Base-by-base conservation (phyloP, 1,284 basidiomycete genomes). In the Apiotrichum siamense region DNA sequence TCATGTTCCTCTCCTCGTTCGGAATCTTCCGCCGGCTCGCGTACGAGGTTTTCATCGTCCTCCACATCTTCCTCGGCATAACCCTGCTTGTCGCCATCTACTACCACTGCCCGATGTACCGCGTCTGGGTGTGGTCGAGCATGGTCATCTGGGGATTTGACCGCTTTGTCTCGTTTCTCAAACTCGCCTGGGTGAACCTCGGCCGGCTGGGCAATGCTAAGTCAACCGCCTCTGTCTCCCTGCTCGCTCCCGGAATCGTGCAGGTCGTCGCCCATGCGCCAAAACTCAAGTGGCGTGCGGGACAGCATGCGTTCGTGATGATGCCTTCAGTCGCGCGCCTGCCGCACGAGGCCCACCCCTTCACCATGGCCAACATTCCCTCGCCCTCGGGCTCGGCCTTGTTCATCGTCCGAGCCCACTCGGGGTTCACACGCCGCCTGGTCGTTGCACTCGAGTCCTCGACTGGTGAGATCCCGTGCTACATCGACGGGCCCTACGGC, bases 81-180 rank as follows among this genome's bases (percentile, higher is more conserved):
- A 35, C 61, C 36, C 59, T 55, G 55, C 45, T 63, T 29, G 40
- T 58, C 18, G 59, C 44, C 13, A 44, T 44, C 25, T 52, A 51
- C 45, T 54, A 32, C 52, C 60, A 60, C 52, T 53, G 48, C 45
- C 47, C 44, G 12, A 26, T 41, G 11, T 39, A 52, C 7, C 18
- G 45, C 3, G 35, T 27, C 35, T 54, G 43, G 38, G 27, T 44
- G 11, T 47, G 41, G 40, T 27, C 40, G 12, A 42, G 47, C n/a
- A 40, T 55, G 7, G 15, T 58, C 29, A 64, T 85, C 32, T 87
- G 84, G 84, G 82, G 74, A 2, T 65, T 84, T 41, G 85, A 87
- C 65, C 79, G 84, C 29, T 52, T 78, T 27, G 64, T 84, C 5
- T 58, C 81, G 44, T 54, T 77, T 31, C 77, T 77, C 70, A 85